Percentiles rank a stretch among this genome's conserved stretches.
Conservation (phyloP, 2,329 filamentous ascomycete species). For the Cladosporium halotolerans region DNA sequence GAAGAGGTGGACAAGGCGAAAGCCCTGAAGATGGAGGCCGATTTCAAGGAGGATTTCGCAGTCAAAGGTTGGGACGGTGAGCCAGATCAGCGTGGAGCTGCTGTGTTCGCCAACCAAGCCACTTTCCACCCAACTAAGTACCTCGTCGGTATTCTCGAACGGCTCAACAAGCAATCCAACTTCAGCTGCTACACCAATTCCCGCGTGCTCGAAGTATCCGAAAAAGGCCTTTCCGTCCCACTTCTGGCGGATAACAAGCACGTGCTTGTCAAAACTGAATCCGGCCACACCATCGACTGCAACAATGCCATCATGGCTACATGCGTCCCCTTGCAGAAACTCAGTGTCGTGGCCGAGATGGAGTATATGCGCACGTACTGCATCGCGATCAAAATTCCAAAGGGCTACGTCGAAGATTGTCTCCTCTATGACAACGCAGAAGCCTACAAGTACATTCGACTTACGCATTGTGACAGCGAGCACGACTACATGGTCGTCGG, state of each 20-base stretch:
- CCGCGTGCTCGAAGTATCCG: conserved; percentile 42
- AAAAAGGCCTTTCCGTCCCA: conserved; percentile 43
- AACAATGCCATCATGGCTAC: conserved; percentile 49
- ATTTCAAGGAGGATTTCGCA: conserved; percentile 40
- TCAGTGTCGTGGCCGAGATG: conserved; percentile 48
- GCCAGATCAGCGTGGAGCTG: conserved; percentile 47
- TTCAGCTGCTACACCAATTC: conserved; percentile 51
- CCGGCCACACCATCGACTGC: conserved; percentile 44
- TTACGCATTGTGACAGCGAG: conserved; percentile 48
- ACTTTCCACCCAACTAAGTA: conserved; percentile 55
- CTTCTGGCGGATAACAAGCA: conserved; percentile 40
- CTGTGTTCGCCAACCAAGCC: conserved; percentile 44
- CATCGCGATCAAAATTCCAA: conserved; percentile 50
- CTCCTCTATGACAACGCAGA: conserved; percentile 52
- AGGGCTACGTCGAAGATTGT: conserved; percentile 47
- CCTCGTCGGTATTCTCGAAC: conserved; percentile 46
- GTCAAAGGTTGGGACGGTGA: conserved; percentile 48
- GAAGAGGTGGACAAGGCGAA: conserved; percentile 42
- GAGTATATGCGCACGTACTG: conserved; percentile 51
- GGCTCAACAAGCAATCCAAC: conserved; percentile 46
- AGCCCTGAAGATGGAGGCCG: conserved; percentile 39
- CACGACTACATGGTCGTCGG: conserved; percentile 53
- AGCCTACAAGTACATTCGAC: conserved; percentile 50
- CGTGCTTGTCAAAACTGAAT: conserved; percentile 43
- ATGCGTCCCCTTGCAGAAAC: conserved; percentile 50